These are phyloP conservation scores for Cryphonectria naterciae DNA, from an alignment of 2,329 filamentous ascomycete species.

Conservation along the genomic window DNA sequence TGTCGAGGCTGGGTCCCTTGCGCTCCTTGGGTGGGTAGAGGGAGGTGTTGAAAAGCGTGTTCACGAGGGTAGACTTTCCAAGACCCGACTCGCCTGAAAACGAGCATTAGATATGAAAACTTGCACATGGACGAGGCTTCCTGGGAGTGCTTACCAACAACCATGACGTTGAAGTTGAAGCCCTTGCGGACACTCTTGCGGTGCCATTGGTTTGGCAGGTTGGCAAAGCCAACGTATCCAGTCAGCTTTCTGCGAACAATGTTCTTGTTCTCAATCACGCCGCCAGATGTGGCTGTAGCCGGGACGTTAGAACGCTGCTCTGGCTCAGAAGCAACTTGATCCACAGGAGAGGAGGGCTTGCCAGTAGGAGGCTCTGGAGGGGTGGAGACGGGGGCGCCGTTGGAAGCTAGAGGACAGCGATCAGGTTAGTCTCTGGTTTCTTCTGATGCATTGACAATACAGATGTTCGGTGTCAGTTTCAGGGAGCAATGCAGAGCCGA, in stretches of 20 bases:
- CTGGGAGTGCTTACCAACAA: slow-evolving; percentile 76
- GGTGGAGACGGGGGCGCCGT: slow-evolving; percentile 46
- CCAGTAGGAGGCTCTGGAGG: slow-evolving; percentile 45
- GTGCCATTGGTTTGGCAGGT: slow-evolving; percentile 99
- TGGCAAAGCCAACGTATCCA: slow-evolving; percentile 97
- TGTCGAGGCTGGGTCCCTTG: slow-evolving; percentile 95
- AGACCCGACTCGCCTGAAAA: slow-evolving; percentile 91
- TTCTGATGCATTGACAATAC: background rate
- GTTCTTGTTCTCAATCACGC: slow-evolving; percentile 77
- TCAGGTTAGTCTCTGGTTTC: slow-evolving; percentile 30
- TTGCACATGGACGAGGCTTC: background rate
- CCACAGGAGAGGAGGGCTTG: slow-evolving; percentile 40
- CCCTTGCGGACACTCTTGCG: slow-evolving; percentile 99
- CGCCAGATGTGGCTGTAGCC: slow-evolving; percentile 46
- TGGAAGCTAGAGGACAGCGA: slow-evolving; percentile 44
- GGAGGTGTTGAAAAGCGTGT: slow-evolving; percentile 99
- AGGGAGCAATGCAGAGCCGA: slow-evolving; percentile 30
- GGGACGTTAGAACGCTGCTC: slow-evolving; percentile 44
- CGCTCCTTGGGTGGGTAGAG: slow-evolving; percentile 98
- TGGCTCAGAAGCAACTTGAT: slow-evolving; percentile 36
- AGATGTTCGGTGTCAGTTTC: slow-evolving; percentile 7
- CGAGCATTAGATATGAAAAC: slow-evolving; percentile 21
- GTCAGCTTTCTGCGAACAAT: slow-evolving; percentile 98
- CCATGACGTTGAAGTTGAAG: slow-evolving; percentile 99
- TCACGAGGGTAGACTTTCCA: slow-evolving; percentile 98